Base-by-base conservation (phyloP, 2,329 filamentous ascomycete species). In the Claviceps sp. region DNA sequence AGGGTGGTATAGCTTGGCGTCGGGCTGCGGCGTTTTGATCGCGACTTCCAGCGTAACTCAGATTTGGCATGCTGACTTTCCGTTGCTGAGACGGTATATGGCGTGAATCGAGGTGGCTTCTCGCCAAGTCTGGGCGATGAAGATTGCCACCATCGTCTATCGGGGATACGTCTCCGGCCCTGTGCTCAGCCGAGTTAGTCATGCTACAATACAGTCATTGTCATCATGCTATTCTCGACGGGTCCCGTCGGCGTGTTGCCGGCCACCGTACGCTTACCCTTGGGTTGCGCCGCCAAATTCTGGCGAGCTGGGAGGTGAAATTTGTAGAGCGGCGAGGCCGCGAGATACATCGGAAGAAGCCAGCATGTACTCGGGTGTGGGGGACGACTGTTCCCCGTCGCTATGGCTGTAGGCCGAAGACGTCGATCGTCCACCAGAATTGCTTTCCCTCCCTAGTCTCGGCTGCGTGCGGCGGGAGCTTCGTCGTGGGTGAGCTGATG, bases 261-360 rank as follows among this genome's bases (percentile, higher is more conserved):
- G 16, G 44, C 24, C 44, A 14, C 7, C 7, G 3, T 37, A 18
- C 16, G n/a, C 74, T 71, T 67, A 77, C 73, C 58, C 63, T 57
- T 70, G 54, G 50, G 60, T 62, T 38, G 61, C 58, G 48, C 64
- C 63, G 46, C 63, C 60, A 9, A 67, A 59, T 52, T 80, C 77
- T 24, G 77, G 77, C 43, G 77, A 81, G 66, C 77, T 80, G 34
- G 76, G 76, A 50, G 77, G 77, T 11, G 77, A 80, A 55, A 81
- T 70, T 51, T 63, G 61, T 55, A 64, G 55, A 72, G 78, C 45
- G 70, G 73, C 62, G 78, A 48, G 34, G 47, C 59, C 63, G 47
- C 59, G 55, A 55, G 61, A 58, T 55, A 59, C 61, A 56, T 56
- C 56, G 55, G 56, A 58, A 54, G 61, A 57, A 54, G 59, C 60